Conservation (phyloP, 2,329 filamentous ascomycete species). For the Beauveria asiatica region DNA sequence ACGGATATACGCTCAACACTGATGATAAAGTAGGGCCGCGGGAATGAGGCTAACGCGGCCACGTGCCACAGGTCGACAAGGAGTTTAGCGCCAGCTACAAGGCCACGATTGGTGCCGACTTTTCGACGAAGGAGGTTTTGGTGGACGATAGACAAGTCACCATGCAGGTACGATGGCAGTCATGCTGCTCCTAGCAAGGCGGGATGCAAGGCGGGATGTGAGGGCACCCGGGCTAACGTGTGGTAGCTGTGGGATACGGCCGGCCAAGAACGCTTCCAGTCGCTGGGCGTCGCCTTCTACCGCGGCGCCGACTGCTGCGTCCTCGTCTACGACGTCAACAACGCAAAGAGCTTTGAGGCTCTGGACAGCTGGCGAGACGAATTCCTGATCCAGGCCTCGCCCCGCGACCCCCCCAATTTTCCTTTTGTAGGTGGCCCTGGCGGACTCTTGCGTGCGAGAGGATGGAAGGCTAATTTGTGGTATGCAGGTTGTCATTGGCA, state of each 20-base stretch:
- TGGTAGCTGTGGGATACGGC: conserved; percentile 91
- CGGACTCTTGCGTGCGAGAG: too few species aligned
- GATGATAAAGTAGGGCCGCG: background rate
- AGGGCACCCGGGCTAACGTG: background rate
- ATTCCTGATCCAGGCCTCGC: conserved; percentile 94
- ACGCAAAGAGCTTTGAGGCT: conserved; percentile 97
- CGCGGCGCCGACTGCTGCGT: conserved; percentile 96
- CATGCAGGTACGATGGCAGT: conserved; percentile 65
- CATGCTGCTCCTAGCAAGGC: background rate
- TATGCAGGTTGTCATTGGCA: conserved; percentile 78
- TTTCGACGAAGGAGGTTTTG: conserved; percentile 93
- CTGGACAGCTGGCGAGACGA: conserved; percentile 98
- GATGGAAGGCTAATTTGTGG: background rate
- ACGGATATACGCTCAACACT: conserved; percentile 28
- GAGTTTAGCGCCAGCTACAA: conserved; percentile 99
- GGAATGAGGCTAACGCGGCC: background rate
- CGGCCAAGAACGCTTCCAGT: conserved; percentile 95
- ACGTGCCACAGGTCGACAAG: conserved; percentile 80
- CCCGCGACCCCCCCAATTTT: conserved; percentile 93
- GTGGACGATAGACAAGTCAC: conserved; percentile 96
- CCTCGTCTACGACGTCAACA: conserved; percentile 97
- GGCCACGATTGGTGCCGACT: conserved; percentile 97
- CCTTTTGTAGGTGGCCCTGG: conserved; percentile 71
- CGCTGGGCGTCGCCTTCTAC: conserved; percentile 94
- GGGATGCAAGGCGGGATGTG: conserved; percentile 14